A percentile compares a stretch with the other conserved stretches of the same genome.
Evolutionary conservation across 176 grass and related monocot species (phyloP).

Genomic region (Carex cristatella): DNA sequence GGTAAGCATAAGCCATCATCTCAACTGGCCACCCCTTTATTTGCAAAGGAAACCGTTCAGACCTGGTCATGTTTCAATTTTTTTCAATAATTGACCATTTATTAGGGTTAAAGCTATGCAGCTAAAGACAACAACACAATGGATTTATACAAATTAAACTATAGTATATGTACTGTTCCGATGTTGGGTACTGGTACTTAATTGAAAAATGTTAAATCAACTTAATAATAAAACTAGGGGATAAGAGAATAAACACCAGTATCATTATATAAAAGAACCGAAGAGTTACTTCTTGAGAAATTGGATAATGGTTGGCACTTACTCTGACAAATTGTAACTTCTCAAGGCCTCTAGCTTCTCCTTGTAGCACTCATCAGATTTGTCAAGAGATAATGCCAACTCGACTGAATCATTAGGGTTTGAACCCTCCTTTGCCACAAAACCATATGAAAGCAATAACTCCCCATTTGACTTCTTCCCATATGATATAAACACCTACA

Average conservation of each 20-base stretch:
- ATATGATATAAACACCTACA: constrained; percentile 94
- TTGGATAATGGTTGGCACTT: constrained; percentile 33
- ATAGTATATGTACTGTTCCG: background rate
- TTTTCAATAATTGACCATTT: constrained; percentile 30
- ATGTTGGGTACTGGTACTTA: background rate
- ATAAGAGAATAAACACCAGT: background rate
- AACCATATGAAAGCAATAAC: constrained; percentile 95
- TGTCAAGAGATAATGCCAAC: constrained; percentile 60
- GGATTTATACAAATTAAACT: constrained; percentile 14
- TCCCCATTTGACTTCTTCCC: constrained; percentile 95
- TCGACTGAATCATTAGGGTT: constrained; percentile 97
- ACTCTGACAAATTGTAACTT: constrained; percentile 64
- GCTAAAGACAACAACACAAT: background rate
- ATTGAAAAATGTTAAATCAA: background rate
- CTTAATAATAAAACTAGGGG: background rate
- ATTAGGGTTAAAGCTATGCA: constrained; percentile 7
- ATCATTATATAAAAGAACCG: background rate
- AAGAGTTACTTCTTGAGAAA: background rate
- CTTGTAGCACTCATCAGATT: constrained; percentile 78
- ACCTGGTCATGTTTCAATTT: constrained; percentile 39
- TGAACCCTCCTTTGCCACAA: constrained; percentile 90
- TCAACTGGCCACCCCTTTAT: constrained; percentile 94
- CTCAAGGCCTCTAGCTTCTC: constrained; percentile 76
- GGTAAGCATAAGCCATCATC: constrained; percentile 91
- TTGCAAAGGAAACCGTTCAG: constrained; percentile 79